Evolutionary conservation across 352 stramenopile genomes (phyloP), one percentile per base, ranked within the genome.

Genomic region (Phytophthora podocarpi): DNA sequence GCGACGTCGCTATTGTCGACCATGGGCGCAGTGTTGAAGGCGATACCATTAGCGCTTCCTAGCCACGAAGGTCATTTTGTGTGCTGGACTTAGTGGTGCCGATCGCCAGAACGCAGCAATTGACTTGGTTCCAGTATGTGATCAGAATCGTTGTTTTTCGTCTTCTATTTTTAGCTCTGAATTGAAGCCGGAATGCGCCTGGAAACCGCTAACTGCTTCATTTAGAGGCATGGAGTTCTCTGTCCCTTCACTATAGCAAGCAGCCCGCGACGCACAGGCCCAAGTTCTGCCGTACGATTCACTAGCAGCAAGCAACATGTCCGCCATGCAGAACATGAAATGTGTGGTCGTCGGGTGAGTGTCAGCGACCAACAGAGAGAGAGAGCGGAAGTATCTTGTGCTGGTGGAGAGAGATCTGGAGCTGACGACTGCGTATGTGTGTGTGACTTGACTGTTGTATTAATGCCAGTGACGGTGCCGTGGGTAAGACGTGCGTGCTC

Each of bases 401-500:
- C 11, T n/a, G n/a, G n/a, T 37, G 16, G 5, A 32, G 5, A 28
- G 34, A 16, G 23, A 31, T 55, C 11, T 7, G 8, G 42, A 35
- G 21, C 54, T 78, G 18, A 53, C 35, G 35, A 26, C 4, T 48
- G n/a, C 46, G 21, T 63, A 11, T 39, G n/a, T 56, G 30, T 61
- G 9, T 35, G n/a, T 41, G 34, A 41, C 4, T 46, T 37, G 20
- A 36, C 18, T 11, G 13, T 13, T 58, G n/a, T n/a, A n/a, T n/a
- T n/a, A n/a, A n/a, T n/a, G n/a, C n/a, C n/a, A 97, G 95, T n/a
- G 96, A 98, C 71, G 96, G 95, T 50, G 94, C 95, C 13, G 95
- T 98, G 21, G 96, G 96, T 52, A 98, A 98, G 74, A 98, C 96
- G 40, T 98, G 94, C 57, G 89, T 98, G 45, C 83, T 98, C 36